Conservation (phyloP, 331 rosid genomes). For the Quercus phellos region DNA sequence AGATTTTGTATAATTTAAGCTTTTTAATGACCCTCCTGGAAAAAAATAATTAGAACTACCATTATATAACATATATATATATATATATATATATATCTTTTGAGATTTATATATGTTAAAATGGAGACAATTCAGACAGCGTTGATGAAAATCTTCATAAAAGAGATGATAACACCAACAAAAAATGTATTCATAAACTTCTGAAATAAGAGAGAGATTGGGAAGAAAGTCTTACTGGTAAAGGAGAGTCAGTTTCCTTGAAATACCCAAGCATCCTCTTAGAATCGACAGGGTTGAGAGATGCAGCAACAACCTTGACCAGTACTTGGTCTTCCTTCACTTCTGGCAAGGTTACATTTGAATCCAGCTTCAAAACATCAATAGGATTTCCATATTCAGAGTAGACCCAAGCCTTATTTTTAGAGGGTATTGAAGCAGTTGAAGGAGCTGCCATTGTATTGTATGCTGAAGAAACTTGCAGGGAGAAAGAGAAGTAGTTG, state of each 20-base stretch:
- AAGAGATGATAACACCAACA: too few relatives aligned
- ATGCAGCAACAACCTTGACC: slow-evolving; percentile 57
- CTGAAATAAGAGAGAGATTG: background rate
- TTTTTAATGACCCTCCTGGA: rapidly evolving
- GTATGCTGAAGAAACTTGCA: too few relatives aligned
- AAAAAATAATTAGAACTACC: too few relatives aligned
- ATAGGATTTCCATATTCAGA: slow-evolving; percentile 39
- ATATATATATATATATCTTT: too few relatives aligned
- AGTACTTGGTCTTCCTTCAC: slow-evolving; percentile 50
- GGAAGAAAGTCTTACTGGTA: slow-evolving; percentile 39
- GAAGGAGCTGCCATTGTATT: slow-evolving; percentile 38
- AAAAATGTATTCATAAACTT: background rate
- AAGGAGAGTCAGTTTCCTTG: slow-evolving; percentile 37
- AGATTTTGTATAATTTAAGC: too few relatives aligned
- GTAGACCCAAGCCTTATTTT: slow-evolving; percentile 62
- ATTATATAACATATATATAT: too few relatives aligned
- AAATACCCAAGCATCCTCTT: slow-evolving; percentile 45
- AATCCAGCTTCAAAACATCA: slow-evolving; percentile 42
- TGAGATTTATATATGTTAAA: too few relatives aligned
- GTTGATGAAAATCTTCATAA: too few relatives aligned
- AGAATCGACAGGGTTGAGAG: slow-evolving; percentile 63
- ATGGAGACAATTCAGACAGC: too few relatives aligned
- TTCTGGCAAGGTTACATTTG: slow-evolving; percentile 38
- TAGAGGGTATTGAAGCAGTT: slow-evolving; percentile 32
- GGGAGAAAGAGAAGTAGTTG: too few relatives aligned